These are phyloP conservation scores for Trichoderma endophyticum DNA, from an alignment of 2,329 filamentous ascomycete genomes.

Conservation along the genomic window DNA sequence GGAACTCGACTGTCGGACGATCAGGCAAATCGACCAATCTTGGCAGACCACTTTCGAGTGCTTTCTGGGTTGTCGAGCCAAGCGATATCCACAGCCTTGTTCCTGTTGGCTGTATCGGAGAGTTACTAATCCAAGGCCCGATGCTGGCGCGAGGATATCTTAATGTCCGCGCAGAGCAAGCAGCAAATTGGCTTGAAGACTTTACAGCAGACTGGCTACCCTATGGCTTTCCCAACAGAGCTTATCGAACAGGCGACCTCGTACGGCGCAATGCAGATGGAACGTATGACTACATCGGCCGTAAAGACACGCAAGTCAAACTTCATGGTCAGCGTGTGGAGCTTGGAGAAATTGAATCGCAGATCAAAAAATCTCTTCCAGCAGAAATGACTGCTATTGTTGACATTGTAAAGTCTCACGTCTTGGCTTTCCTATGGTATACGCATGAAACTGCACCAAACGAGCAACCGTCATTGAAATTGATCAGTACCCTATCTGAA, in stretches of 20 bases:
- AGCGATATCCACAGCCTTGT: slow-evolving; percentile 19
- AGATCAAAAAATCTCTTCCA: not conserved
- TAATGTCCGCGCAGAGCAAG: not conserved
- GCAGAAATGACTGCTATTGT: not conserved
- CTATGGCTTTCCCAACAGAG: not conserved
- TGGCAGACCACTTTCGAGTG: slow-evolving; percentile 11
- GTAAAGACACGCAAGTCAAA: slow-evolving; percentile 13
- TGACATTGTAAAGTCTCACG: not conserved
- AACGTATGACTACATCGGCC: not conserved
- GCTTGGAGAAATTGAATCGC: slow-evolving; percentile 9
- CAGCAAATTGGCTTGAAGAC: slow-evolving; percentile 14
- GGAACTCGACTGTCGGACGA: not conserved
- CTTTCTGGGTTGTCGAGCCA: slow-evolving; percentile 23
- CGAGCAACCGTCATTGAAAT: not conserved
- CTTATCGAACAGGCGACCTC: slow-evolving; percentile 7
- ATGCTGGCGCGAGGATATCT: slow-evolving; percentile 24
- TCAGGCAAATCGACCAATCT: slow-evolving; percentile 14
- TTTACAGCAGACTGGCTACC: slow-evolving; percentile 12
- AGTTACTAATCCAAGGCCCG: slow-evolving; percentile 24
- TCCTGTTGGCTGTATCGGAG: slow-evolving; percentile 22
- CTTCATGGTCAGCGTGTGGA: slow-evolving; percentile 8
- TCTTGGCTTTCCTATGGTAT: not conserved
- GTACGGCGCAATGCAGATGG: slow-evolving; percentile 2
- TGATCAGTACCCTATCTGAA: not conserved
- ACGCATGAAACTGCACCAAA: not conserved